Conservation (phyloP, 805 yeast genomes). For the Lipomyces kockii region DNA sequence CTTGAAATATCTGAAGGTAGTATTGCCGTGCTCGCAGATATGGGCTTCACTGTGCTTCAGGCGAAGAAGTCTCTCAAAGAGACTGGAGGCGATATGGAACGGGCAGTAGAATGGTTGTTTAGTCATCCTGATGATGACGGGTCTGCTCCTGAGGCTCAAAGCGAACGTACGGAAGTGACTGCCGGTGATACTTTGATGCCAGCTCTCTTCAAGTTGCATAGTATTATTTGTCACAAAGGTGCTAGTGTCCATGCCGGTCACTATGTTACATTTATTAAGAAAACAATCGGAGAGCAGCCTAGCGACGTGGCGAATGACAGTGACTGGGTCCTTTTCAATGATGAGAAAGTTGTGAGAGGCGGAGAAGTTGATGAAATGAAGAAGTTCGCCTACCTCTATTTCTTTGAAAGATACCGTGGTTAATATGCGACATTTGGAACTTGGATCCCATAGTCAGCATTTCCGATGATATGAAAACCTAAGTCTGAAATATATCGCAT, state of each 20-base stretch:
- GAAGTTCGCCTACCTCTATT: constrained; percentile 55
- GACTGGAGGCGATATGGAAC: constrained; percentile 63
- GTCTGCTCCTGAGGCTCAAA: constrained; percentile 22
- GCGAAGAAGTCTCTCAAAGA: constrained; percentile 74
- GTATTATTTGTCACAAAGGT: constrained; percentile 88
- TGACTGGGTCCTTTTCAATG: constrained; percentile 82
- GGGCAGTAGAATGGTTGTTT: constrained; percentile 92
- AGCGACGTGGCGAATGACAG: constrained; percentile 41
- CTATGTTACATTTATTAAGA: constrained; percentile 76
- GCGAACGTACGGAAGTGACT: background rate
- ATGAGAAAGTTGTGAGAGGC: constrained; percentile 76
- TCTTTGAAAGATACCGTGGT: constrained; percentile 43
- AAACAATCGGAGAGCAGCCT: constrained; percentile 38
- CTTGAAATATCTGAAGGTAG: constrained; percentile 44
- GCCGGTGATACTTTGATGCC: constrained; percentile 40
- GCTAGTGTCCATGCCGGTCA: constrained; percentile 89
- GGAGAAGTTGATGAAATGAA: constrained; percentile 51
- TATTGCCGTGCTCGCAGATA: constrained; percentile 57
- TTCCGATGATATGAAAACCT: background rate
- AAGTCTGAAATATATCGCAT: background rate
- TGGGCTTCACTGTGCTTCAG: constrained; percentile 77
- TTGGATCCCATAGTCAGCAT: background rate
- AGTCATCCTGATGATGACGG: constrained; percentile 59
- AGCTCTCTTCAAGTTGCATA: constrained; percentile 57
- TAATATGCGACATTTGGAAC: background rate